Evolutionary conservation across 2,329 filamentous ascomycete genomes (phyloP), one percentile per base, ranked within the genome.

Genomic region (Ambrosiella cleistominuta): DNA sequence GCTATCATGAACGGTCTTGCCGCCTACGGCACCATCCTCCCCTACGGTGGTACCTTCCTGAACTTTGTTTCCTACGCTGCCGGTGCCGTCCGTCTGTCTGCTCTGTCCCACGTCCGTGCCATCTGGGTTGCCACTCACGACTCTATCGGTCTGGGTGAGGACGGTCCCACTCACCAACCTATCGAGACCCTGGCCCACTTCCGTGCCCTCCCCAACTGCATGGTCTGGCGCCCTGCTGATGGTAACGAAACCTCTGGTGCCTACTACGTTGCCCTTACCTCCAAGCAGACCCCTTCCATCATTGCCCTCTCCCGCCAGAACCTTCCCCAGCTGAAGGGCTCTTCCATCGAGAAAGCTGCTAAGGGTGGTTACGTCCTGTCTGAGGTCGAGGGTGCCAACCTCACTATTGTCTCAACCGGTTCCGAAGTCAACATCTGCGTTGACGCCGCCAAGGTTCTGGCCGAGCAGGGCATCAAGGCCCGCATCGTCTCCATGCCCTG

Each of bases 51-150:
- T 74, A 97, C 93, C 67, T 98, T 98, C 84, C 79, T 98, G 66
- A 98, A 97, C 85, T 98, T 98, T 73, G 89, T 97, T 65, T 97
- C 91, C 35, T 98, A 98, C 72, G 91, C 88, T 65, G 89, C 93
- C 64, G 93, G 93, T 74, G 85, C 93, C 67, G 85, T 97, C 70
- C 91, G 93, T 74, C 83, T 98, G 62, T 95, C 90, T 42, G 83
- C 93, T 45, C 81, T 98, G 65, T 95, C 90, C 52, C 90, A 87
- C 72, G 80, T 90, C 71, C 91, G 91, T 67, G 79, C 82, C 70
- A 90, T 98, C 77, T 95, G 93, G 84, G 81, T 97, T 66, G 91
- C 93, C 68, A 97, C 91, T 66, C 91, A 97, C 81, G 91, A 97
- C 80, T 96, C 91, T 64, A 98, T 98, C 67, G 93, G 93, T 78